Evolutionary conservation across 352 stramenopile species (phyloP).

Genomic region (Saprolegnia parasitica): DNA sequence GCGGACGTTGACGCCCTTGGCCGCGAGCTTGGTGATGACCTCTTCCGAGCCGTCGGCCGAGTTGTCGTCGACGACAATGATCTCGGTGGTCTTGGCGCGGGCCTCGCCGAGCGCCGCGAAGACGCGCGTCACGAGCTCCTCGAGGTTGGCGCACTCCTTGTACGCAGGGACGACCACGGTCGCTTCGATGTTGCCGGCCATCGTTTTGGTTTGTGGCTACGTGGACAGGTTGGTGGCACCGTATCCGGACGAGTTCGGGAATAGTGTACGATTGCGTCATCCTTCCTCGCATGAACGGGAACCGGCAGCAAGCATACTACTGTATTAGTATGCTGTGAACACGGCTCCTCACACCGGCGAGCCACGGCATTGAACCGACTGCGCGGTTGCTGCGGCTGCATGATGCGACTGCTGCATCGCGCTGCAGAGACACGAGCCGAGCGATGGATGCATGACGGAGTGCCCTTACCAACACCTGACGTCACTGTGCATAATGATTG

Average conservation of each 20-base stretch:
- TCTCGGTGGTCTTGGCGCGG: constrained; percentile 7
- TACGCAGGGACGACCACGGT: constrained; percentile 27
- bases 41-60: constrained; percentile 26
- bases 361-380: too few relatives aligned
- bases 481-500: too few relatives aligned
- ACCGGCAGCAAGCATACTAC: too few relatives aligned
- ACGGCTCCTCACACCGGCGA: too few relatives aligned
- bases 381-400: too few relatives aligned
- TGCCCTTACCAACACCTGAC: too few relatives aligned
- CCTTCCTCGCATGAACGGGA: too few relatives aligned
- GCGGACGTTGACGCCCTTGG: constrained; percentile 20
- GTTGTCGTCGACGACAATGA: constrained; percentile 28
- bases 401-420: too few relatives aligned
- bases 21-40: constrained; percentile 24
- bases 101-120: constrained; percentile 14
- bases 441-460: too few relatives aligned
- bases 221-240: constrained; percentile 1
- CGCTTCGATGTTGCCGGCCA: not conserved
- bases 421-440: too few relatives aligned
- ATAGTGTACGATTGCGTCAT: not conserved
- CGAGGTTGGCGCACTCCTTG: constrained; percentile 29
- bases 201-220: not conserved
- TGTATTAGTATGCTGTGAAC: too few relatives aligned
- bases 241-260: not conserved
- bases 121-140: constrained; percentile 27